Conservation (phyloP, 2,329 filamentous ascomycete genomes). For the Aspergillaceae sp. region DNA sequence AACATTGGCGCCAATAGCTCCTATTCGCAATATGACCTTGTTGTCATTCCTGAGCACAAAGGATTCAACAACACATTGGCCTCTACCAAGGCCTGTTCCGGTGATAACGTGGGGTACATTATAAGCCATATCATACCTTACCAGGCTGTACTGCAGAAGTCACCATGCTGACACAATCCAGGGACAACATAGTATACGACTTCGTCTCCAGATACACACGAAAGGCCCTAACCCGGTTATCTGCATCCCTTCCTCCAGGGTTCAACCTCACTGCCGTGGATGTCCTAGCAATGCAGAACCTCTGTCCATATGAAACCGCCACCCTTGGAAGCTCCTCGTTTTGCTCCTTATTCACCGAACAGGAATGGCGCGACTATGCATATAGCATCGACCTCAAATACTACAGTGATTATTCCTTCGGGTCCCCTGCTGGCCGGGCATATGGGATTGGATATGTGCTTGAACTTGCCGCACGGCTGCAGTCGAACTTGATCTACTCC, state of each 20-base stretch:
- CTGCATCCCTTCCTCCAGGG: constrained; percentile 38
- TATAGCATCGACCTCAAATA: constrained; percentile 47
- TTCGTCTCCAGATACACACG: neutral
- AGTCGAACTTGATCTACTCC: constrained; percentile 38
- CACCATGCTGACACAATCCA: neutral
- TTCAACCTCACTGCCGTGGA: constrained; percentile 45
- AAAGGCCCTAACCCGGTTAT: neutral
- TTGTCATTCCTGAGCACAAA: constrained; percentile 44
- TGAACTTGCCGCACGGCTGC: constrained; percentile 43
- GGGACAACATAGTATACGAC: neutral
- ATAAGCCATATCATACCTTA: neutral
- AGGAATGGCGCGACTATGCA: constrained; percentile 49
- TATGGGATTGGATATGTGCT: constrained; percentile 48
- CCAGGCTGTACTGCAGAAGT: neutral
- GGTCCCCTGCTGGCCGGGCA: constrained; percentile 44
- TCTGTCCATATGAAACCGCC: constrained; percentile 48
- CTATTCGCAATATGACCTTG: constrained; percentile 31
- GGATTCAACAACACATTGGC: constrained; percentile 48
- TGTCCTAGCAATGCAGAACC: constrained; percentile 44
- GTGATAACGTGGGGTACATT: constrained; percentile 22
- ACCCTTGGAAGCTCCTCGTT: constrained; percentile 46
- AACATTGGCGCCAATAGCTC: constrained; percentile 20
- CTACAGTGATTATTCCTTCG: constrained; percentile 38
- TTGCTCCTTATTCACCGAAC: constrained; percentile 46
- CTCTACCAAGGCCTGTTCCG: constrained; percentile 43